Evolutionary conservation across 768 basidiomycete species (phyloP), one percentile per base, ranked within the genome.

Genomic region (Auricularia heimuer): DNA sequence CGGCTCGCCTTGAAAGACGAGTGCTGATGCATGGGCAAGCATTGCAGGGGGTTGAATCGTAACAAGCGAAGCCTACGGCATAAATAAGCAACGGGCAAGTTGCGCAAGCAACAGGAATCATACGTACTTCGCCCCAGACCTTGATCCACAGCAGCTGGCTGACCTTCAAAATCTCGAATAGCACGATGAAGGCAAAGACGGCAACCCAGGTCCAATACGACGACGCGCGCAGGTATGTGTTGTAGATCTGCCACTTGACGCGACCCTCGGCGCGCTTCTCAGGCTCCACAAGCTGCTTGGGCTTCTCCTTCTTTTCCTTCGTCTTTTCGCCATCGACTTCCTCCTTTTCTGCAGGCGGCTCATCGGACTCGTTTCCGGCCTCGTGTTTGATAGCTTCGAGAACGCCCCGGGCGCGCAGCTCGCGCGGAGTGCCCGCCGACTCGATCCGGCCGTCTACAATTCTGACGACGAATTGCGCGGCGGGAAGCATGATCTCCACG

Each of bases 371-470:
- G 7, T 72, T 68, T 12, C 39, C 39, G n/a, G 64, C 37, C 7
- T 65, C 64, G 72, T 72, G 65, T 75, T 74, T 29, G 68, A 93
- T 85, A 14, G 82, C 74, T 21, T 88, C 85, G 11, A 93, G 76
- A 1, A 86, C 71, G 7, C 89, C 89, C 54, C 77, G 80, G 0
- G 79, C 78, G 0, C 82, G 82, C 4, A 93, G 78, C 4, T 90
- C 88, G 54, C 81, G 79, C 10, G 89, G 77, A 0, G 82, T 82
- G 4, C 92, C 92, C 70, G 90, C 84, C 1, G 82, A 81, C 69
- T 92, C 90, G 62, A 92, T 85, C 14, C 90, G 84, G 2, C 91
- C 92, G 70, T 92, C 90, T 1, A 90, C 79, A 82, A 93, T 87
- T 34, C 89, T 84, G 6, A 92, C 80, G 2, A 93, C 75, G 69